Conservation (phyloP, 2,329 filamentous ascomycete species). For the Fusarium pininemorale region DNA sequence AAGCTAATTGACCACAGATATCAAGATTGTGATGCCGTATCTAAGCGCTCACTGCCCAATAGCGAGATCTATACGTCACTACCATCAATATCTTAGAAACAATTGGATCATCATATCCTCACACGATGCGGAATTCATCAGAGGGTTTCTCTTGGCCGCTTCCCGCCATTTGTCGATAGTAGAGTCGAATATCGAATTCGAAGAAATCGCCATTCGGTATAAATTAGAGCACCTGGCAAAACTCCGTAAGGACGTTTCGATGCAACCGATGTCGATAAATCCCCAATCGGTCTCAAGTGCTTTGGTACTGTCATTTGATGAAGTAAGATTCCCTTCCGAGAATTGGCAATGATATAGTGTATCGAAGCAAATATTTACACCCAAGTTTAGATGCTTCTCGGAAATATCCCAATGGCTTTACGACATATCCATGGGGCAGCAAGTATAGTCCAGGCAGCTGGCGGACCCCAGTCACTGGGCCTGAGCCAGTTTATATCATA, state of each 20-base stretch:
- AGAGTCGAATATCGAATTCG: background rate
- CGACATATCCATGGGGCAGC: background rate
- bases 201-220: background rate
- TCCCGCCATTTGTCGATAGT: background rate
- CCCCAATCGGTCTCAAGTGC: background rate
- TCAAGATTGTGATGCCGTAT: background rate
- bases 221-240: background rate
- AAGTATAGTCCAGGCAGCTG: background rate
- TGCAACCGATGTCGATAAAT: background rate
- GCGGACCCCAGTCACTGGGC: background rate
- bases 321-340: background rate
- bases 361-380: too few species aligned
- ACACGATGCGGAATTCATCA: background rate
- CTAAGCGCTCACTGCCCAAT: background rate
- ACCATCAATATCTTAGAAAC: rapidly evolving
- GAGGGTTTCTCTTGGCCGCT: background rate
- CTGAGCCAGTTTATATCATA: background rate
- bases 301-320: background rate
- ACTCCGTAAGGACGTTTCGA: background rate
- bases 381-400: background rate
- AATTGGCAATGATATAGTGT: background rate
- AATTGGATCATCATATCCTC: background rate
- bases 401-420: background rate
- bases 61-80: background rate
- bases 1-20: background rate